Evolutionary conservation across 2,329 filamentous ascomycete species (phyloP).

Genomic region (Teratosphaeria nubilosa): DNA sequence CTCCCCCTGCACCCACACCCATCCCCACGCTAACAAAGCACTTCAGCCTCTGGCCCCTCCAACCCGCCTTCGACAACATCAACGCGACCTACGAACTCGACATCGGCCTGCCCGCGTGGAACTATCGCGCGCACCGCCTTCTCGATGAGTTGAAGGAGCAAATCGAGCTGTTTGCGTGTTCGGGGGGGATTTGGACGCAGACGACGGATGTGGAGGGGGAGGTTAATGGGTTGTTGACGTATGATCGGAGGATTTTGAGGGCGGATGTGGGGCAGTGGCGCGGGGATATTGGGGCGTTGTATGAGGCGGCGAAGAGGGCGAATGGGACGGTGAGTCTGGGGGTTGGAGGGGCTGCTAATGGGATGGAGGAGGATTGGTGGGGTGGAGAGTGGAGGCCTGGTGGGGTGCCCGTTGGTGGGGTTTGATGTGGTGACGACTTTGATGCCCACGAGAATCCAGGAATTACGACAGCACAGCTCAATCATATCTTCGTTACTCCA

Average conservation of each 20-base stretch:
- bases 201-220: constrained; percentile 67
- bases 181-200: constrained; percentile 61
- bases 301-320: constrained; percentile 18
- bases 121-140: constrained; percentile 51
- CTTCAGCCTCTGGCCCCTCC: constrained; percentile 50
- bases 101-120: constrained; percentile 49
- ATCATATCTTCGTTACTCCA: neutral
- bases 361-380: neutral
- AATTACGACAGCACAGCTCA: too few relatives aligned
- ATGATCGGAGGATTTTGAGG: constrained; percentile 50
- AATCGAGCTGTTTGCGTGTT: constrained; percentile 49
- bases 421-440: neutral
- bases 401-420: neutral
- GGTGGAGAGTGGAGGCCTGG: neutral
- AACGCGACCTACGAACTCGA: constrained; percentile 60
- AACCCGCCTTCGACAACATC: constrained; percentile 48
- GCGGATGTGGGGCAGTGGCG: constrained; percentile 50
- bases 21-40: neutral
- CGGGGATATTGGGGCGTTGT: constrained; percentile 48
- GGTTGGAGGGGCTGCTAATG: too few relatives aligned
- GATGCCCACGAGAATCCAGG: neutral
- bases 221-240: constrained; percentile 59
- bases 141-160: constrained; percentile 40
- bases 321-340: neutral
- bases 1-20: neutral